Evolutionary conservation across 345 rosid genomes (phyloP).

Genomic region (Conringia planisiliqua): DNA sequence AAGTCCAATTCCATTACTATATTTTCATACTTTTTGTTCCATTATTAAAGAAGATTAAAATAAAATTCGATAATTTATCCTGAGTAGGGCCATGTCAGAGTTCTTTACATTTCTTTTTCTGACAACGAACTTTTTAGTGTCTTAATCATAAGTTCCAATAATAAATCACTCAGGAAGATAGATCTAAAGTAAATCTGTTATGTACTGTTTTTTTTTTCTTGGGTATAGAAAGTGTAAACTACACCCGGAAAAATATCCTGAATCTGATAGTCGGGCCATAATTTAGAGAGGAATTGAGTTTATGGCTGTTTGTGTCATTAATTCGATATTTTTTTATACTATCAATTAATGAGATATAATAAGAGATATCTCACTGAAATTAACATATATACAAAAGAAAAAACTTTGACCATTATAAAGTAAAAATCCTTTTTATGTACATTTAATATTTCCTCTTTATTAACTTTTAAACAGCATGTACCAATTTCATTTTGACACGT

Average conservation of each 20-base stretch:
- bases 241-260: neutral
- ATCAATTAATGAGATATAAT: too few relatives aligned
- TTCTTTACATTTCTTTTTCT: constrained; percentile 15
- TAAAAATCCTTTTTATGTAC: neutral
- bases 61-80: neutral
- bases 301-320: neutral
- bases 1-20: neutral
- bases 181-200: constrained; percentile 31
- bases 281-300: neutral
- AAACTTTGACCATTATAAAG: neutral
- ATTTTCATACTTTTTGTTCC: constrained; percentile 18
- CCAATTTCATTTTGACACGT: neutral
- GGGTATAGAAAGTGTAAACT: neutral
- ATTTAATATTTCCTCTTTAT: too few relatives aligned
- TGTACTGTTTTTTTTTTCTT: neutral
- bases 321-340: neutral
- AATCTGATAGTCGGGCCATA: neutral
- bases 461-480: neutral
- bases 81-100: constrained; percentile 11
- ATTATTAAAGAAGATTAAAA: neutral
- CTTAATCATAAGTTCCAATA: constrained; percentile 31
- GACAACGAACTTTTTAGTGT: constrained; percentile 28
- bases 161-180: constrained; percentile 30
- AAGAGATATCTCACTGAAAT: neutral
- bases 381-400: neutral